Base-by-base conservation (phyloP, 441 rosid species). In the Adansonia madagascariensis region DNA sequence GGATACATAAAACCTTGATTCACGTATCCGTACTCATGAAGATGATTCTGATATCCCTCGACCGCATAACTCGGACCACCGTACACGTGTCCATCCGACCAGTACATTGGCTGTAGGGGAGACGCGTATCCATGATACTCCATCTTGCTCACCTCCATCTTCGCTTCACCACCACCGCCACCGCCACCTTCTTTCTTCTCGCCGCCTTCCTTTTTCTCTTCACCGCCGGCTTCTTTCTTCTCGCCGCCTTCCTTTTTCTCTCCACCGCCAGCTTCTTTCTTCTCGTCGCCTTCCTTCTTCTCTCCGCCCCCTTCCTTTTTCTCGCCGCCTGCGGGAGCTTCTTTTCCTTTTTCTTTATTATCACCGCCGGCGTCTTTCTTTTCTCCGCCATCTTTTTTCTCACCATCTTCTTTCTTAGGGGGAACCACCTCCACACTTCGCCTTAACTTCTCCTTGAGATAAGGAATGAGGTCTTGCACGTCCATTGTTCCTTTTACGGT, bases 401-500 rank as follows among this genome's bases (percentile, higher is more conserved):
- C 79, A 2, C 74, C 86, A 6, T 86, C 91, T 9, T 88, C 90
- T 67, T 91, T 90, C 15, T 84, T 84, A 7, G 91, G 82, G 0
- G 90, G 81, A 59, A 91, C 86, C 18, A 95, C 87, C 68, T 92
- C 99, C 3, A 95, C 95, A 20, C 22, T 82, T 39, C 95, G 85
- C 68, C 79, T 90, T 53, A 94, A 87, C 85, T 89, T 95, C 71
- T 84, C 86, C 17, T 64, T 78, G 6, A 95, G 91, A 53, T 82
- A 77, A 24, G 93, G 87, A 15, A 77, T 80, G 55, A 92, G 80
- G 17, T 85, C 81, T 75, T 94, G 89, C 0, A 76, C 88, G 77
- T 93, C 94, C 85, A 89, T 82, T 8, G 88, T 89, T 0, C 99
- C 99, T 18, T 85, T 92, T 35, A 92, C 94, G 35, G 89, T 83